phyloP scores from a whole-genome alignment of 2,329 filamentous ascomycete species.

The Didymella sp. region DNA sequence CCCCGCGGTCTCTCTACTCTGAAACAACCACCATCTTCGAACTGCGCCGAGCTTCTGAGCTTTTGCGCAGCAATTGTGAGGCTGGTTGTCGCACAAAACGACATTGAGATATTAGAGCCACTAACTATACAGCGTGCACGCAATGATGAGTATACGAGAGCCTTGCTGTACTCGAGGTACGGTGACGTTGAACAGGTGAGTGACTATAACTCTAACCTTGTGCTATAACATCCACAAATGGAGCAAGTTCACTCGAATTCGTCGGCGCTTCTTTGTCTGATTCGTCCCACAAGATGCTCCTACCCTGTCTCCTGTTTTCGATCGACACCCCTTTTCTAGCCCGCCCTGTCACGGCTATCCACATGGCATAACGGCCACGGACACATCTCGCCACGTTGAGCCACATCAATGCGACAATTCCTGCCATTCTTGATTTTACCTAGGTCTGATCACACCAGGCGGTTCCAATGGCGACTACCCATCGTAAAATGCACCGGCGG shows the following conservation, averaged over 20 bases:
- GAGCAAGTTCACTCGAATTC: constrained; percentile 18
- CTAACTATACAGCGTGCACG: too few relatives aligned
- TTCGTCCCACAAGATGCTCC: constrained; percentile 26
- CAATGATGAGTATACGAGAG: neutral
- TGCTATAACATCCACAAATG: constrained; percentile 34
- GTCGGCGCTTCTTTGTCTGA: constrained; percentile 15
- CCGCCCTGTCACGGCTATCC: constrained; percentile 24
- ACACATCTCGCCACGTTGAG: constrained; percentile 28
- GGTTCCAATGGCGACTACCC: constrained; percentile 19
- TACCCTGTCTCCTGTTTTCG: constrained; percentile 17
- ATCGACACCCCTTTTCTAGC: constrained; percentile 29
- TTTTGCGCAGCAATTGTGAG: too few relatives aligned
- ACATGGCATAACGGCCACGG: constrained; percentile 34
- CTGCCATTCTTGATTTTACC: neutral
- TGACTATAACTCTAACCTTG: constrained; percentile 34
- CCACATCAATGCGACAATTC: neutral
- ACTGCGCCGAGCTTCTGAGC: neutral
- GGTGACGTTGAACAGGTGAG: neutral
- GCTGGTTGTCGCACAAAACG: too few relatives aligned
- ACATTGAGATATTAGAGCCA: neutral
- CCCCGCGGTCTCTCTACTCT: neutral
- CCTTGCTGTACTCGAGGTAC: neutral
- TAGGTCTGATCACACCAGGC: neutral
- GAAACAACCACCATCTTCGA: neutral
- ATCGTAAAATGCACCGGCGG: constrained; percentile 12